These are phyloP conservation scores for Jimgerdemannia lactiflua DNA, from an alignment of 192 early-diverging fungal species.

Conservation along the genomic window DNA sequence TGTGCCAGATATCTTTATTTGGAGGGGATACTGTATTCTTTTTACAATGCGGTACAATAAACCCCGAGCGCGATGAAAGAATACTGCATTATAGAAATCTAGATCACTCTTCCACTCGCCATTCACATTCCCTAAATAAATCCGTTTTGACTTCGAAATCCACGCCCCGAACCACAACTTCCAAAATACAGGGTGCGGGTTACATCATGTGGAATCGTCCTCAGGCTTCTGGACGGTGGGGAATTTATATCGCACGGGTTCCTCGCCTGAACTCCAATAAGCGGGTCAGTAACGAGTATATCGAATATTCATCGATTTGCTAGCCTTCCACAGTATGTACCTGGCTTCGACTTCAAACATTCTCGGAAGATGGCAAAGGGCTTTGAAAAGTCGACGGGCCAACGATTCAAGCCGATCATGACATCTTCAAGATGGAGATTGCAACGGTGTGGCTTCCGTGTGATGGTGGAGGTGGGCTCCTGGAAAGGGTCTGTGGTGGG, in stretches of 20 bases:
- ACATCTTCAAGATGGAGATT: conserved; percentile 36
- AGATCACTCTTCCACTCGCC: too few relatives aligned
- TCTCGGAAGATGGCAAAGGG: conserved; percentile 29
- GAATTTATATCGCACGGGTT: neutral
- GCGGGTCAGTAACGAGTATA: neutral
- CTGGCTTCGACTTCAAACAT: conserved; percentile 30
- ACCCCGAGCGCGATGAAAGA: too few relatives aligned
- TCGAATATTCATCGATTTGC: too few relatives aligned
- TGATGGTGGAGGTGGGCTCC: conserved; percentile 7
- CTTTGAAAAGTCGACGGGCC: conserved; percentile 32
- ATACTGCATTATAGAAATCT: too few relatives aligned
- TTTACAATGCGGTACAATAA: too few relatives aligned
- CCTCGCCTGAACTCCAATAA: neutral
- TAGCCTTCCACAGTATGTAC: conserved; percentile 4
- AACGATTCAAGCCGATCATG: conserved; percentile 20
- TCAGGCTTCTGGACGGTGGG: neutral
- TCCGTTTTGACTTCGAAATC: too few relatives aligned
- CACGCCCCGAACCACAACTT: too few relatives aligned
- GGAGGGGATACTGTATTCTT: too few relatives aligned
- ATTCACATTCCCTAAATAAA: too few relatives aligned
- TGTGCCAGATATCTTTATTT: too few relatives aligned
- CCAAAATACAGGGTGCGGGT: too few relatives aligned
- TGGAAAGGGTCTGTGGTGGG: neutral
- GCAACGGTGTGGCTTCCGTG: conserved; percentile 23
- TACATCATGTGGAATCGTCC: neutral